Percentiles rank a stretch among this genome's conserved stretches.
These are phyloP conservation scores for Globisporangium okanoganense DNA, from an alignment of 352 stramenopile genomes.

Conservation along the genomic window DNA sequence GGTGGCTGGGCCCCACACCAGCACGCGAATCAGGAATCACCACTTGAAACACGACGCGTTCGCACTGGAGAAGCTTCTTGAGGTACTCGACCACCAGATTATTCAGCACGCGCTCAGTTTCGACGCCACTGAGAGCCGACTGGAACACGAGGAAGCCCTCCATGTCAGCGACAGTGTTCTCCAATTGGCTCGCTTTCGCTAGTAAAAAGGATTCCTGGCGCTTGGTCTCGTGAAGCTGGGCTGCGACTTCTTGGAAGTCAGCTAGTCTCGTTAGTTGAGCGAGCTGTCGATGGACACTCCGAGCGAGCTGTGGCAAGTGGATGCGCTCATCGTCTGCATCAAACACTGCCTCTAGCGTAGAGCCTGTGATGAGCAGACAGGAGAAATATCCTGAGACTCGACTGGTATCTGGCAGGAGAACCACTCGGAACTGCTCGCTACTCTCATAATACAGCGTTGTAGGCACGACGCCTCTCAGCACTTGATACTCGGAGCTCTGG, in stretches of 20 bases:
- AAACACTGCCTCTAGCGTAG: constrained; percentile 8
- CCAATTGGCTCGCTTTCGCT: neutral
- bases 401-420: neutral
- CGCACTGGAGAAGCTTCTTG: constrained; percentile 11
- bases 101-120: constrained; percentile 2
- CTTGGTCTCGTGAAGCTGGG: neutral
- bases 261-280: neutral
- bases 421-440: constrained; percentile 5
- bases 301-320: constrained; percentile 11
- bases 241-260: neutral
- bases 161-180: neutral
- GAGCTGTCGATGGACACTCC: neutral
- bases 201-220: neutral
- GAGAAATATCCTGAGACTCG: neutral
- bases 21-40: neutral
- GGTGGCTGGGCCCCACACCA: neutral
- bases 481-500: neutral
- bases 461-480: neutral
- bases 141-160: constrained; percentile 5
- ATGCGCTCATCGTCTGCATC: constrained; percentile 8
- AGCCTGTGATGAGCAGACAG: constrained; percentile 2
- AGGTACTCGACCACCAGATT: constrained; percentile 3
- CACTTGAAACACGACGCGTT: neutral
- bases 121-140: neutral
- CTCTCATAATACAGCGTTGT: neutral